phyloP scores from a whole-genome alignment of 2,329 filamentous ascomycete species.

The Lachnellula cervina region DNA sequence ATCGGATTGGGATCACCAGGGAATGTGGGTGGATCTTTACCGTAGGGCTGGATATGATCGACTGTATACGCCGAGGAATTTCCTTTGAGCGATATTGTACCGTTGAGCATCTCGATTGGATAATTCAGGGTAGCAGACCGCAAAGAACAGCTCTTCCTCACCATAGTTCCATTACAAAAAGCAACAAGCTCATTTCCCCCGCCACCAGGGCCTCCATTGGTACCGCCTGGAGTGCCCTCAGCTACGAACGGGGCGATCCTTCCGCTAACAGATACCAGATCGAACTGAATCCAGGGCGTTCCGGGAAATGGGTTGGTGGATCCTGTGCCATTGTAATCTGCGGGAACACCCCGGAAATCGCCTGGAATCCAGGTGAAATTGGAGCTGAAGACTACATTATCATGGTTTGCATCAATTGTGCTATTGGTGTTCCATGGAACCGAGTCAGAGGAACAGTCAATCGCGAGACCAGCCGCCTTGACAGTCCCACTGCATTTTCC shows the following conservation, averaged over 20 bases:
- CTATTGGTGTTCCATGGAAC: background rate
- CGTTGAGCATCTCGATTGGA: background rate
- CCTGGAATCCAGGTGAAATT: no score
- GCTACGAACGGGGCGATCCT: no score
- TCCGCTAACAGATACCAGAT: background rate
- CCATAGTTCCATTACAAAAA: no score
- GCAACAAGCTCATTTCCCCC: no score
- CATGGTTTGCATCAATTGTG: no score
- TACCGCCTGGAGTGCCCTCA: no score
- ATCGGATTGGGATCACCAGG: background rate
- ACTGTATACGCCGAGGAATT: background rate
- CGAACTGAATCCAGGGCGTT: background rate
- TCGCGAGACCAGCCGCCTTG: background rate
- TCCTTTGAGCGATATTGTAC: background rate
- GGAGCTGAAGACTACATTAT: background rate
- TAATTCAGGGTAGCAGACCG: background rate
- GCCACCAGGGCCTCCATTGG: no score
- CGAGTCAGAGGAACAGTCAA: background rate
- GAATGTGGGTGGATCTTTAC: no score
- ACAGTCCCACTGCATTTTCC: background rate
- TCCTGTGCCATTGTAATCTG: no score
- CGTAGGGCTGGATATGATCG: conserved; percentile 1
- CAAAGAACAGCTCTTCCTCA: background rate
- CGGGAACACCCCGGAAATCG: no score
- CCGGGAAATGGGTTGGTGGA: background rate